These are phyloP conservation scores for Miamiensis avidus DNA, from an alignment of 169 alveolate genomes.

Conservation along the genomic window DNA sequence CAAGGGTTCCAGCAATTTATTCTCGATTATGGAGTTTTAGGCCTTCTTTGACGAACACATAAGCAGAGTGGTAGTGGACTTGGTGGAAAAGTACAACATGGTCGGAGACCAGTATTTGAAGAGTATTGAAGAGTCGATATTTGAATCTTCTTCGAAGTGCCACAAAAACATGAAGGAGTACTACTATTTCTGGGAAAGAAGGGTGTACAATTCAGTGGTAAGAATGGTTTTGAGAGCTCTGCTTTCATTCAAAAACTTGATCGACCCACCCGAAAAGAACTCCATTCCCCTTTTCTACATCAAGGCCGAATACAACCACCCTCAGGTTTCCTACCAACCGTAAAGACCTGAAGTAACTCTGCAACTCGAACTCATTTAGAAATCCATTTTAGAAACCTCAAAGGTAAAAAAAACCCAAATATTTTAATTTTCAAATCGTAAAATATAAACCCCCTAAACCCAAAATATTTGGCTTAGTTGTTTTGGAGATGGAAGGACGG, in stretches of 20 bases:
- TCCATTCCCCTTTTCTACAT: slow-evolving; percentile 75
- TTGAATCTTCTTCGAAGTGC: slow-evolving; percentile 82
- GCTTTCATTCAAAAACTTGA: slow-evolving; percentile 68
- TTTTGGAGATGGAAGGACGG: slow-evolving; percentile 92
- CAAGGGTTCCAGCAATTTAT: slow-evolving; percentile 49
- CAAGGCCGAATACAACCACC: slow-evolving; percentile 76
- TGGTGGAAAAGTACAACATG: slow-evolving; percentile 84
- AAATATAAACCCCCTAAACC: no score
- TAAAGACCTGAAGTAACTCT: slow-evolving; percentile 86
- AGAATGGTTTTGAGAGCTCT: slow-evolving; percentile 90
- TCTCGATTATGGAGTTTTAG: slow-evolving; percentile 69
- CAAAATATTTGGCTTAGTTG: no score
- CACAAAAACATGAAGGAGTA: slow-evolving; percentile 88
- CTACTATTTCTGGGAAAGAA: slow-evolving; percentile 91
- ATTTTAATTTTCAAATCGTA: no score
- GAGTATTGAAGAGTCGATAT: slow-evolving; percentile 91
- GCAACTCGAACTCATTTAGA: slow-evolving; percentile 85
- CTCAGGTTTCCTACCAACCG: slow-evolving; percentile 84
- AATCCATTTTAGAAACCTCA: slow-evolving; percentile 80
- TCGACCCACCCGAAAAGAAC: slow-evolving; percentile 58
- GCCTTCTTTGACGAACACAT: slow-evolving; percentile 90
- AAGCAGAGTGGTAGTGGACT: slow-evolving; percentile 76
- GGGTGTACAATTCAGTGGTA: slow-evolving; percentile 91
- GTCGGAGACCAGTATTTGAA: slow-evolving; percentile 85
- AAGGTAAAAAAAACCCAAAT: no score